Percentiles rank a stretch among this genome's conserved stretches.
Conservation (phyloP, 2,329 filamentous ascomycete species). For the Arthrobotrys megalospora region DNA sequence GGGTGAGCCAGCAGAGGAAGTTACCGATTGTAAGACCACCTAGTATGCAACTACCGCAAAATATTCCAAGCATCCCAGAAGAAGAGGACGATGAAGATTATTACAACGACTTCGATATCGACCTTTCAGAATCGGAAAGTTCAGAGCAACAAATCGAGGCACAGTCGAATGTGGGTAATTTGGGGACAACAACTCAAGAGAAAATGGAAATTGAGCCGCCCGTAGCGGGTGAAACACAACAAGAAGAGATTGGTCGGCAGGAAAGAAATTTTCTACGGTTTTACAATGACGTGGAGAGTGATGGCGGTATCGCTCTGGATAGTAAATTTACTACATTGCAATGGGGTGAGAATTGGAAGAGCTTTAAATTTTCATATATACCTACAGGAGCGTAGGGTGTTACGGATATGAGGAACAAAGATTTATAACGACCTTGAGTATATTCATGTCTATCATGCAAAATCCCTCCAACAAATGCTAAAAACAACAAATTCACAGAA, state of each 20-base stretch:
- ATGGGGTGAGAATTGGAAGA: constrained; percentile 54
- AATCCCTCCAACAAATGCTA: background rate
- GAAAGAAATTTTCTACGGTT: constrained; percentile 53
- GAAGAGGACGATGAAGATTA: constrained; percentile 34
- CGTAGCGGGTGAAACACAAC: constrained; percentile 24
- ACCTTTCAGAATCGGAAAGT: constrained; percentile 15
- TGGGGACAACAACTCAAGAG: constrained; percentile 16
- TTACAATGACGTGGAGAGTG: constrained; percentile 35
- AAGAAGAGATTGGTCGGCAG: constrained; percentile 44
- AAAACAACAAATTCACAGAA: background rate
- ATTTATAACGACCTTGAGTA: constrained; percentile 16
- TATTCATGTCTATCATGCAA: constrained; percentile 1
- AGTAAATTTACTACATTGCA: constrained; percentile 27
- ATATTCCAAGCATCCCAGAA: constrained; percentile 13
- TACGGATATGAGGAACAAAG: background rate
- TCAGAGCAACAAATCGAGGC: constrained; percentile 23
- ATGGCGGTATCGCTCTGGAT: constrained; percentile 43
- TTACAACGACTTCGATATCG: constrained; percentile 38
- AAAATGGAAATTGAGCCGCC: constrained; percentile 49
- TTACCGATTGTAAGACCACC: background rate
- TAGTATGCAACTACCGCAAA: constrained; percentile 1
- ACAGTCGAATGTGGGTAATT: background rate
- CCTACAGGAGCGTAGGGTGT: background rate
- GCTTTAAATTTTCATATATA: constrained; percentile 43
- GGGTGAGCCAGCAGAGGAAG: background rate